Evolutionary conservation across 192 early-diverging fungal genomes (phyloP).

Genomic region (Gryganskiella cystojenkinii): DNA sequence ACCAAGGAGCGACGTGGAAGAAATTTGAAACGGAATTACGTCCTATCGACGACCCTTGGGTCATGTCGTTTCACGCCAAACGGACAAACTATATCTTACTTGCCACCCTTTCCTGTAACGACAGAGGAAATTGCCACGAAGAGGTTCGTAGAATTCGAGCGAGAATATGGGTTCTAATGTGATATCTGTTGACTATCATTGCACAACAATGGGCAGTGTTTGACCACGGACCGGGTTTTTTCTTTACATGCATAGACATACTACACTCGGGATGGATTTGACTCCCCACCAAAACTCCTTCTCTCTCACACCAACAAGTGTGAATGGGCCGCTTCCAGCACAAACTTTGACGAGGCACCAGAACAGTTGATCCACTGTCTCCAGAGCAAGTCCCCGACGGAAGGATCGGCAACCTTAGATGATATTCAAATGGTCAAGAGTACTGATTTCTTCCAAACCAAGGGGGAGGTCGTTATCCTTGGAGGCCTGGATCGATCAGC

Average conservation of each 20-base stretch:
- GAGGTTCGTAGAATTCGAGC: constrained; percentile 57
- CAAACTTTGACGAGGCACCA: constrained; percentile 69
- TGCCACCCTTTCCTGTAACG: constrained; percentile 63
- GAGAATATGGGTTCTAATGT: background rate
- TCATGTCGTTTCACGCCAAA: constrained; percentile 77
- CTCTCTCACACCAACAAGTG: constrained; percentile 72
- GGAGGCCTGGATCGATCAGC: constrained; percentile 69
- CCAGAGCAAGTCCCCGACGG: constrained; percentile 48
- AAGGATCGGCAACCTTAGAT: constrained; percentile 37
- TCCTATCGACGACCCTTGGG: constrained; percentile 41
- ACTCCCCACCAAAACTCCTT: constrained; percentile 60
- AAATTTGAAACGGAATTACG: constrained; percentile 56
- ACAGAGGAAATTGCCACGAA: constrained; percentile 66
- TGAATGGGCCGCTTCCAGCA: constrained; percentile 75
- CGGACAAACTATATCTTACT: constrained; percentile 74
- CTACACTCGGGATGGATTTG: constrained; percentile 80
- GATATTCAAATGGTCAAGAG: constrained; percentile 73
- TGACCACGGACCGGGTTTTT: background rate
- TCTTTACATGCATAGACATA: constrained; percentile 50
- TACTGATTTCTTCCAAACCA: constrained; percentile 78
- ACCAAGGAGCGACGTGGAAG: constrained; percentile 69
- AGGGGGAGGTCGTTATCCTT: constrained; percentile 66
- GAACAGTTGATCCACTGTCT: constrained; percentile 80
- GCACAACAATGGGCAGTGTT: background rate
- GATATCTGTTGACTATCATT: background rate